Evolutionary conservation across 2,329 filamentous ascomycete genomes (phyloP).

Genomic region (Fusarium abutilonis): DNA sequence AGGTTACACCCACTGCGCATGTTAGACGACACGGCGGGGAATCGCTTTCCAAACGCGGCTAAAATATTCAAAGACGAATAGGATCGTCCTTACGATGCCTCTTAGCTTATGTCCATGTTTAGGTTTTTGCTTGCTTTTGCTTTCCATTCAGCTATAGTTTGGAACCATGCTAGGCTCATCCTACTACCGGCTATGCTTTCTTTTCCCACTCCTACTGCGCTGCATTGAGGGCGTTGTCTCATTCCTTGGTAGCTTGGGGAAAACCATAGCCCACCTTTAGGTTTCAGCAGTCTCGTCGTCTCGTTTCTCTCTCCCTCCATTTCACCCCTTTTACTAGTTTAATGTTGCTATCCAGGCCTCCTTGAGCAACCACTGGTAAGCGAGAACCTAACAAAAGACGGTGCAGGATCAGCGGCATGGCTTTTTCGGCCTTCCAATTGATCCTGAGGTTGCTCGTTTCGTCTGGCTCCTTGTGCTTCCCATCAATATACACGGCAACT

Average conservation of each 20-base stretch:
- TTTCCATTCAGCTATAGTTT: background rate
- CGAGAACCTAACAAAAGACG: constrained; percentile 5
- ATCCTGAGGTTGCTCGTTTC: constrained; percentile 5
- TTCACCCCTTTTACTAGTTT: background rate
- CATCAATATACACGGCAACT: background rate
- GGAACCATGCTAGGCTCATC: constrained; percentile 13
- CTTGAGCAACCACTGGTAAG: constrained; percentile 21
- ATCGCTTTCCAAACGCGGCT: constrained; percentile 9
- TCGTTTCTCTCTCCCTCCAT: constrained; percentile 1
- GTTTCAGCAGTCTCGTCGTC: constrained; percentile 15
- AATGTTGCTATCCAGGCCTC: constrained; percentile 18
- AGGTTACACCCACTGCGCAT: background rate
- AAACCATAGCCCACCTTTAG: constrained; percentile 9
- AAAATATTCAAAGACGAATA: constrained; percentile 16
- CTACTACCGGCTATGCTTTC: background rate
- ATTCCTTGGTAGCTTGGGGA: constrained; percentile 2
- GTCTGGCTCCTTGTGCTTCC: constrained; percentile 5
- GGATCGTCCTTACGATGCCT: constrained; percentile 11
- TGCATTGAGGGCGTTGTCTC: background rate
- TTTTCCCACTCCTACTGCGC: background rate
- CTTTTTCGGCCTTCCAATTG: constrained; percentile 9
- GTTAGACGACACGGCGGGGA: background rate
- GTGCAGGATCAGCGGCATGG: constrained; percentile 17
- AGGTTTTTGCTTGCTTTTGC: constrained; percentile 23
- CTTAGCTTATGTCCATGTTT: constrained; percentile 8